A percentile compares a stretch with the other conserved stretches of the same genome.
Evolutionary conservation across 2,329 filamentous ascomycete species (phyloP).

Genomic region (Tolypocladium capitatum): DNA sequence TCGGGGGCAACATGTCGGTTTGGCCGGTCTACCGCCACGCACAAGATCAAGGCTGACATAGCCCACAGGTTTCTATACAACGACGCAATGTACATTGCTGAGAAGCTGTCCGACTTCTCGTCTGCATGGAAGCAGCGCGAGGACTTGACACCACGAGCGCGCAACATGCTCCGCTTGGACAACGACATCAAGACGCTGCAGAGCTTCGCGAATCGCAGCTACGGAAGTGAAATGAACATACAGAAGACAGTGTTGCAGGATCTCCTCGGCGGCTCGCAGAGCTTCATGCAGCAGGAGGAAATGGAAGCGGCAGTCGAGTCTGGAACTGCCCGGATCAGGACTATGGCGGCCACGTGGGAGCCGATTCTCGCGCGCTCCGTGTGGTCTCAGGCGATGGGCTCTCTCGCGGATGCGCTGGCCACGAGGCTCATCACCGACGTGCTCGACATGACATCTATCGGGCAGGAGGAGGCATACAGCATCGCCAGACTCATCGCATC

Average conservation of each 20-base stretch:
- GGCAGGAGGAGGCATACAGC: constrained; percentile 50
- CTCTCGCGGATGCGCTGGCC: constrained; percentile 44
- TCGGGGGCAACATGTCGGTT: constrained; percentile 50
- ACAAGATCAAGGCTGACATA: background rate
- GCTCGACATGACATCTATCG: constrained; percentile 46
- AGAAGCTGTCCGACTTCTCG: constrained; percentile 37
- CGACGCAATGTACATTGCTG: constrained; percentile 50
- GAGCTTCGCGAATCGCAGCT: constrained; percentile 48
- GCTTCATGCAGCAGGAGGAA: constrained; percentile 44
- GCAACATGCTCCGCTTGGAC: constrained; percentile 43
- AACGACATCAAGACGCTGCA: constrained; percentile 46
- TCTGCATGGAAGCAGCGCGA: constrained; percentile 38
- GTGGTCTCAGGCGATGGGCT: constrained; percentile 50
- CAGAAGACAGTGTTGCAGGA: constrained; percentile 50
- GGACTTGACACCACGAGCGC: constrained; percentile 36
- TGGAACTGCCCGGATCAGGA: constrained; percentile 37
- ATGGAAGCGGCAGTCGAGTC: constrained; percentile 38
- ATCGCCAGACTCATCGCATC: constrained; percentile 45
- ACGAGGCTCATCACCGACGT: constrained; percentile 48
- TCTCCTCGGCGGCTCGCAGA: constrained; percentile 47
- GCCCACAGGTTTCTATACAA: constrained; percentile 49
- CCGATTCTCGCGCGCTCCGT: constrained; percentile 44
- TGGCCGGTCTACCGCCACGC: background rate
- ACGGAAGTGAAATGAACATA: constrained; percentile 45
- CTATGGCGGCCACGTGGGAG: constrained; percentile 43